Conservation (phyloP, 2,329 filamentous ascomycete species). For the Fusarium gaditjirri region DNA sequence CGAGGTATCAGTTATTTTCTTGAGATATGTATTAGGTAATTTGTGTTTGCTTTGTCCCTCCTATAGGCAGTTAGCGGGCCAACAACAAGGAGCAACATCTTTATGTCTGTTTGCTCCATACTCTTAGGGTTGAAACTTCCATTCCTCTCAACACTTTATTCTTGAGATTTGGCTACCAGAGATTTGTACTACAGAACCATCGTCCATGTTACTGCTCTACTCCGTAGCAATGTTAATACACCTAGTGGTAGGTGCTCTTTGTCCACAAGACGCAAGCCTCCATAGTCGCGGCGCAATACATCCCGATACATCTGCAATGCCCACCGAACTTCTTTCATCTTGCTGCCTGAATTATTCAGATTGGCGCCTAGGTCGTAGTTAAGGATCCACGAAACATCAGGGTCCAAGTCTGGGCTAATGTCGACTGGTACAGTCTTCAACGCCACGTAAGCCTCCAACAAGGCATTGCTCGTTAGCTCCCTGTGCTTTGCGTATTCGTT, state of each 20-base stretch:
- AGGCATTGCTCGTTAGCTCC: not conserved
- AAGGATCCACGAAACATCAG: not conserved
- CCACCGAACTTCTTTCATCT: not conserved
- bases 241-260: not conserved
- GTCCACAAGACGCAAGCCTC: not conserved
- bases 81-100: not conserved
- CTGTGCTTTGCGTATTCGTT: not conserved
- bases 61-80: not conserved
- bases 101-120: fast-evolving
- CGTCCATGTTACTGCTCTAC: not conserved
- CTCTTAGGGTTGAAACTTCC: fast-evolving
- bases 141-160: fast-evolving
- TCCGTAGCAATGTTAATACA: not conserved
- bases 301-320: not conserved
- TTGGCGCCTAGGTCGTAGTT: not conserved
- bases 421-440: not conserved
- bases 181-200: not conserved
- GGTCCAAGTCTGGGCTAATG: not conserved
- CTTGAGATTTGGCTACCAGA: fast-evolving
- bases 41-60: fast-evolving
- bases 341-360: not conserved
- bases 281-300: not conserved
- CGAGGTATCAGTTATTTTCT: not conserved
- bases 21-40: not conserved
- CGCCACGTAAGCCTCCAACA: not conserved